Conservation (phyloP, 177 flowering plant genomes). For the Vitis hybrid region DNA sequence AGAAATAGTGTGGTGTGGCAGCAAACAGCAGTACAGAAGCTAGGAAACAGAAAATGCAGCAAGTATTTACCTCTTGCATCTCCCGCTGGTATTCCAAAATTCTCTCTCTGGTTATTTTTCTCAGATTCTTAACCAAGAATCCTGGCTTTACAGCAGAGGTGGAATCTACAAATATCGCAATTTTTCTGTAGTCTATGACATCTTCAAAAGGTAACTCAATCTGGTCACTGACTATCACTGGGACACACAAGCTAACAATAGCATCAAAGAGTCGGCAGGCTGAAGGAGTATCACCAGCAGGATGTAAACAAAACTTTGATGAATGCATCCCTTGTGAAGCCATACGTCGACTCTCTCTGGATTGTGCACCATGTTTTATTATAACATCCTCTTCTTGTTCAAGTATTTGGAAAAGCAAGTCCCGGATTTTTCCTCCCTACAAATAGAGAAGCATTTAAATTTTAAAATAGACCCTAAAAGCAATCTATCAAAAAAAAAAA, state of each 20-base stretch:
- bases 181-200: conserved; percentile 79
- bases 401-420: conserved; percentile 79
- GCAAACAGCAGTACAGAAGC: neutral
- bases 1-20: neutral
- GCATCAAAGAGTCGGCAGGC: conserved; percentile 98
- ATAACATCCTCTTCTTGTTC: conserved; percentile 74
- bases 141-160: conserved; percentile 68
- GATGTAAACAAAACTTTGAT: conserved; percentile 94
- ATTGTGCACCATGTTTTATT: conserved; percentile 93
- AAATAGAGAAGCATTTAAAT: conserved; percentile 7
- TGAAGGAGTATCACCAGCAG: conserved; percentile 99
- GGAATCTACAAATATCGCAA: conserved; percentile 80
- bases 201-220: conserved; percentile 98
- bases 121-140: conserved; percentile 57
- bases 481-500: too few relatives aligned
- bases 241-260: conserved; percentile 92
- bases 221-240: conserved; percentile 84
- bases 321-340: conserved; percentile 96
- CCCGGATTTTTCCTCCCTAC: conserved; percentile 96
- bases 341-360: conserved; percentile 86
- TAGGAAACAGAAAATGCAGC: neutral
- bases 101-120: conserved; percentile 48
- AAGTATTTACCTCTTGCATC: conserved; percentile 55
- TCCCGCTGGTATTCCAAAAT: conserved; percentile 73
- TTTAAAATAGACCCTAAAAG: too few relatives aligned